These are phyloP conservation scores for Sclerotinia subarctica DNA, from an alignment of 2,329 filamentous ascomycete genomes.

Conservation along the genomic window DNA sequence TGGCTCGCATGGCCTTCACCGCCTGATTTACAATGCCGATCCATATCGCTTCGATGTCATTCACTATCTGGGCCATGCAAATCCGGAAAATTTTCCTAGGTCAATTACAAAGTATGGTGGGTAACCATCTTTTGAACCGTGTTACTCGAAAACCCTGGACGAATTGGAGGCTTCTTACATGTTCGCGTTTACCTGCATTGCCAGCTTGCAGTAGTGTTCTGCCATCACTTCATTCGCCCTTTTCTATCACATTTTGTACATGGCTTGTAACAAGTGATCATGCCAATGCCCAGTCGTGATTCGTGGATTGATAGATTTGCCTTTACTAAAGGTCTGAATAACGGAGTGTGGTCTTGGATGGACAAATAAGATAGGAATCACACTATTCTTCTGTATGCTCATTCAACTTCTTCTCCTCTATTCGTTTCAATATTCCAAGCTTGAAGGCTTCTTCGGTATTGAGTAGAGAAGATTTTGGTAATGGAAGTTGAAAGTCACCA, in stretches of 20 bases:
- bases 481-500: slow-evolving; percentile 25
- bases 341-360: not conserved
- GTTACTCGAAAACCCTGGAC: slow-evolving; percentile 14
- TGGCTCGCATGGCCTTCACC: not conserved
- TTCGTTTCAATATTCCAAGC: slow-evolving; percentile 32
- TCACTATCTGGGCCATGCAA: not conserved
- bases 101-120: slow-evolving; percentile 12
- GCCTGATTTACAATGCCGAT: not conserved
- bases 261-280: slow-evolving; percentile 9
- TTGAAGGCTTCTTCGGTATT: slow-evolving; percentile 35
- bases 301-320: not conserved
- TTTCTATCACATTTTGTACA: slow-evolving; percentile 17
- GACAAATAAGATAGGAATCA: not conserved
- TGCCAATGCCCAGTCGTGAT: not conserved
- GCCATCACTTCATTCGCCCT: slow-evolving; percentile 16
- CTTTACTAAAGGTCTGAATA: not conserved
- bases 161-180: slow-evolving; percentile 18
- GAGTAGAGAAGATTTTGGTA: slow-evolving; percentile 21
- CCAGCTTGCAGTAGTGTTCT: slow-evolving; percentile 21
- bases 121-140: not conserved
- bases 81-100: not conserved
- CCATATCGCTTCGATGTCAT: not conserved
- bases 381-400: slow-evolving; percentile 1
- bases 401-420: slow-evolving; percentile 23
- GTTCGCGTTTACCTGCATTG: slow-evolving; percentile 21